These are phyloP conservation scores for Tilletia horrida DNA, from an alignment of 1,284 basidiomycete species.

Conservation along the genomic window DNA sequence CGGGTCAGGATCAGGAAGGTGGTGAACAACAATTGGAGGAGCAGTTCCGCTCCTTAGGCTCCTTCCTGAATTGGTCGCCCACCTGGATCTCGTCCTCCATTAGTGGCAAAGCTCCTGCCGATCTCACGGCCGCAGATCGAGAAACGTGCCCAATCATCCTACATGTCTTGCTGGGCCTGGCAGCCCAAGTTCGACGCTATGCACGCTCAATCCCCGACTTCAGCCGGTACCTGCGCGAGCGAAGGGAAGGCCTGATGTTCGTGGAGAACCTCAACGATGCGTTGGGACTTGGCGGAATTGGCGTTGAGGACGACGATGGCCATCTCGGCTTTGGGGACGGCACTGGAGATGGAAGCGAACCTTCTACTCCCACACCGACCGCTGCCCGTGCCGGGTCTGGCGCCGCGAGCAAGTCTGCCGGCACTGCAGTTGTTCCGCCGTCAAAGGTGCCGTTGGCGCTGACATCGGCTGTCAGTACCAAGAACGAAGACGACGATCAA, in stretches of 20 bases:
- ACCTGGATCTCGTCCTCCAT: conserved; percentile 2
- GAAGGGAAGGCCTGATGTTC: conserved; percentile 82
- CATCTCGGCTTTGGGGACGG: conserved; percentile 8
- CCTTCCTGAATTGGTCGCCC: conserved; percentile 8
- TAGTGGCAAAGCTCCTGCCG: neutral
- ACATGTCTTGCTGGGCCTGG: conserved; percentile 32
- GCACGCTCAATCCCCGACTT: conserved; percentile 72
- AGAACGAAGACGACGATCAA: conserved; percentile 9
- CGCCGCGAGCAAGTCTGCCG: conserved; percentile 5
- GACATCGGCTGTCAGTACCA: neutral
- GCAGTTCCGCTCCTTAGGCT: neutral
- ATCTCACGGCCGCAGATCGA: conserved; percentile 1
- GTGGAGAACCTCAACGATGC: conserved; percentile 90
- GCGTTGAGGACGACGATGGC: conserved; percentile 59
- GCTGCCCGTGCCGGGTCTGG: neutral
- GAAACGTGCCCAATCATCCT: conserved; percentile 28
- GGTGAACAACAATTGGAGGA: neutral
- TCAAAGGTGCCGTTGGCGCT: neutral
- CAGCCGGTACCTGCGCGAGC: conserved; percentile 77
- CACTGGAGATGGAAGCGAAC: neutral
- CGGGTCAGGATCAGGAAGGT: neutral
- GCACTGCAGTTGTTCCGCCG: conserved; percentile 5
- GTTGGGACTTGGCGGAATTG: conserved; percentile 56
- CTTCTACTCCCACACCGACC: neutral
- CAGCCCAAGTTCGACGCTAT: conserved; percentile 66